Evolutionary conservation across 331 rosid genomes (phyloP).

Genomic region (Arachis monticola): DNA sequence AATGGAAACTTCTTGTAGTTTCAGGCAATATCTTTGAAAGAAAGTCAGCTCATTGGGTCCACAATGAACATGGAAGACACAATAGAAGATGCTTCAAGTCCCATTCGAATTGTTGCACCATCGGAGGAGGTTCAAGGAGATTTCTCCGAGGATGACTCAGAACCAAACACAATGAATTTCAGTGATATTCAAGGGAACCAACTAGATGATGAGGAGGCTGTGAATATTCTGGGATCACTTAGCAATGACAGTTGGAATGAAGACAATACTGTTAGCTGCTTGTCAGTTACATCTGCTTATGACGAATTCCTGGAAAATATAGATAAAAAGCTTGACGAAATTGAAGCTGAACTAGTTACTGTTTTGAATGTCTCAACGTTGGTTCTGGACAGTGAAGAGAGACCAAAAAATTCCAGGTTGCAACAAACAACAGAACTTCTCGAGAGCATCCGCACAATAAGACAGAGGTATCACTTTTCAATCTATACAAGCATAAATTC

Average conservation of each 20-base stretch:
- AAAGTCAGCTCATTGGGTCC: constrained; percentile 76
- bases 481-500: constrained; percentile 4
- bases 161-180: constrained; percentile 36
- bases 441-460: constrained; percentile 58
- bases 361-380: constrained; percentile 68
- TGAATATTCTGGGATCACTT: constrained; percentile 36
- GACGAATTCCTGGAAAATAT: constrained; percentile 66
- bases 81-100: constrained; percentile 53
- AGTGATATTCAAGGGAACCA: constrained; percentile 44
- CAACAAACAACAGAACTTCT: constrained; percentile 73
- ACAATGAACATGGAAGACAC: constrained; percentile 61
- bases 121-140: constrained; percentile 50
- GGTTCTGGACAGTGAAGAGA: constrained; percentile 59
- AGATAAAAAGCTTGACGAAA: constrained; percentile 66
- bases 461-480: constrained; percentile 61
- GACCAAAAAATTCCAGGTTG: constrained; percentile 63
- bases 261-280: constrained; percentile 42
- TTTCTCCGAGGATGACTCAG: constrained; percentile 33
- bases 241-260: constrained; percentile 36
- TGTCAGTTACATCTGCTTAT: constrained; percentile 60
- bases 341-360: constrained; percentile 73
- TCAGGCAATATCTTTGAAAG: constrained; percentile 88
- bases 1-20: constrained; percentile 43
- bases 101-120: constrained; percentile 74
- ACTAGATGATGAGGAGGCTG: constrained; percentile 44